phyloP scores from a whole-genome alignment of 2,329 filamentous ascomycete species.

The Lachnellula arida region DNA sequence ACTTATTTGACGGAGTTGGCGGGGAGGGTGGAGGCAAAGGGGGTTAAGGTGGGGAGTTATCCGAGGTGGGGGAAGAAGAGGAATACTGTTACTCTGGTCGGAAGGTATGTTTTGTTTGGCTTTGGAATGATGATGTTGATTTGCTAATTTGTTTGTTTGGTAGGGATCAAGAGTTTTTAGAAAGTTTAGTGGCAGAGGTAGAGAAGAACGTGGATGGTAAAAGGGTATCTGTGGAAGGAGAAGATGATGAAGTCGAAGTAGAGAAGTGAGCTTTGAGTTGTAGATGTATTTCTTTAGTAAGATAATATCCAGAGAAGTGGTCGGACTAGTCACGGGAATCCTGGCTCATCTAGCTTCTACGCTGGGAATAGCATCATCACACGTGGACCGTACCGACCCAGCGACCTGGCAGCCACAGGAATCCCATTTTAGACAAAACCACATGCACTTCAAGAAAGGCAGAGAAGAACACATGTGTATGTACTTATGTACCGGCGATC shows the following conservation, averaged over 20 bases:
- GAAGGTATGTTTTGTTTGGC: slow-evolving; percentile 39
- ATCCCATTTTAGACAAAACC: too few relatives aligned
- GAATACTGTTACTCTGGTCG: slow-evolving; percentile 88
- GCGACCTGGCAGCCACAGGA: too few relatives aligned
- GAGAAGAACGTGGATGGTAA: slow-evolving; percentile 69
- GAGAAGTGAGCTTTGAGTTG: slow-evolving; percentile 5
- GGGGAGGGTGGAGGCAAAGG: slow-evolving; percentile 63
- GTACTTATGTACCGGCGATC: too few relatives aligned
- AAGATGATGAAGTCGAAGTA: slow-evolving; percentile 48
- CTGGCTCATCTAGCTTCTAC: too few relatives aligned
- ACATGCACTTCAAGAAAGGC: too few relatives aligned
- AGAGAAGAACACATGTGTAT: too few relatives aligned
- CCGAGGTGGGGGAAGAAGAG: slow-evolving; percentile 82
- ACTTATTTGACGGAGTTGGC: slow-evolving; percentile 78
- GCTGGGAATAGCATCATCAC: too few relatives aligned
- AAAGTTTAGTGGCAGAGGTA: slow-evolving; percentile 74
- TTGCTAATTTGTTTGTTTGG: slow-evolving; percentile 6
- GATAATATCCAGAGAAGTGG: neutral
- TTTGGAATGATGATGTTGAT: neutral
- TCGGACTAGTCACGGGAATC: neutral
- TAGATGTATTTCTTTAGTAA: neutral
- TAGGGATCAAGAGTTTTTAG: slow-evolving; percentile 70
- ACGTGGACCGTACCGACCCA: too few relatives aligned
- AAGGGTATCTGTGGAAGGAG: slow-evolving; percentile 66
- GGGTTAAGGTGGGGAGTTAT: slow-evolving; percentile 93